Evolutionary conservation across 2,329 filamentous ascomycete species (phyloP).

Genomic region (Cercospora sp.): DNA sequence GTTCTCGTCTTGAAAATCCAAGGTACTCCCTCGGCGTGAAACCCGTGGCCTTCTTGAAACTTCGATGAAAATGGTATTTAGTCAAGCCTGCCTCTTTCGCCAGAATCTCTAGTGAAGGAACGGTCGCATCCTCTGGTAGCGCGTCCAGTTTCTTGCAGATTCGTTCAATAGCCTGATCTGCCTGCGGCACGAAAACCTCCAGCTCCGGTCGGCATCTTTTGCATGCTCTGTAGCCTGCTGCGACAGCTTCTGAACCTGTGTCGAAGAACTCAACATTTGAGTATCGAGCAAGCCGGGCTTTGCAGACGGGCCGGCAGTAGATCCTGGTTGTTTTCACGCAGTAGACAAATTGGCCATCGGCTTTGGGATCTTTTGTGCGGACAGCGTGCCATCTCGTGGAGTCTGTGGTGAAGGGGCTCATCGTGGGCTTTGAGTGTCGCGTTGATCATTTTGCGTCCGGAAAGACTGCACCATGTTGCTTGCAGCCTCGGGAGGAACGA

Average conservation of each 20-base stretch:
- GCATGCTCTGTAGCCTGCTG: slow-evolving; percentile 57
- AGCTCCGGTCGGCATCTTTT: slow-evolving; percentile 56
- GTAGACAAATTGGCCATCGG: slow-evolving; percentile 52
- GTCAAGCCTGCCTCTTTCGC: slow-evolving; percentile 56
- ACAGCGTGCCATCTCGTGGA: slow-evolving; percentile 20
- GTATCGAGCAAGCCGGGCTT: slow-evolving; percentile 59
- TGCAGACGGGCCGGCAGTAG: slow-evolving; percentile 64
- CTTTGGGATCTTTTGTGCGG: slow-evolving; percentile 16
- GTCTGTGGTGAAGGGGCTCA: neutral
- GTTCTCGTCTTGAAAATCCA: neutral
- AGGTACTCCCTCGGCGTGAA: slow-evolving; percentile 57
- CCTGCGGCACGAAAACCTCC: slow-evolving; percentile 35
- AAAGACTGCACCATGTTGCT: neutral
- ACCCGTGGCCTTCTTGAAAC: slow-evolving; percentile 59
- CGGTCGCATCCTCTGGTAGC: slow-evolving; percentile 8
- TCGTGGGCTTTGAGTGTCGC: neutral
- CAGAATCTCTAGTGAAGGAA: slow-evolving; percentile 46
- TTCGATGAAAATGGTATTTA: slow-evolving; percentile 60
- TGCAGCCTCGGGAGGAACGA: neutral
- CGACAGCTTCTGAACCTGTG: slow-evolving; percentile 49
- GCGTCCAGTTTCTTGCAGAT: slow-evolving; percentile 16
- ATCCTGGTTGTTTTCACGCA: slow-evolving; percentile 57
- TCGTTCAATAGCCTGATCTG: slow-evolving; percentile 19
- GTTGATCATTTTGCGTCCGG: too few species aligned
- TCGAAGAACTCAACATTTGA: slow-evolving; percentile 60